Evolutionary conservation across 306 rosid species (phyloP).

Genomic region (Luffa acutangula): DNA sequence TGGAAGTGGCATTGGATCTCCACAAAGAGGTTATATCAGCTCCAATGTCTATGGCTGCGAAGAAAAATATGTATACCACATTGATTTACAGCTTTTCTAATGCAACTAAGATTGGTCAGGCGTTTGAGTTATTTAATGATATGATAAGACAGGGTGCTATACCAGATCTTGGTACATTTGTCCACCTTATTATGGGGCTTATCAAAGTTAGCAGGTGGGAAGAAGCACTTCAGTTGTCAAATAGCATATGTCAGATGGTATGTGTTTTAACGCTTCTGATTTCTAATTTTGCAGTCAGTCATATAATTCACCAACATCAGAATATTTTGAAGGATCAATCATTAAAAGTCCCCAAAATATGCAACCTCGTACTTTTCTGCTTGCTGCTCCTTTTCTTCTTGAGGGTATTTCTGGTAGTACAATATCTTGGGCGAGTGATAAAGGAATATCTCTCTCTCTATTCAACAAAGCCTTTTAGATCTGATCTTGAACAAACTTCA

Average conservation of each 20-base stretch:
- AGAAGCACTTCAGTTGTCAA: constrained; percentile 63
- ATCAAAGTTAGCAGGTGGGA: constrained; percentile 50
- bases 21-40: constrained; percentile 66
- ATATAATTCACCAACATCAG: neutral
- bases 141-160: constrained; percentile 46
- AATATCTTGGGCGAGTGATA: neutral
- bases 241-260: constrained; percentile 78
- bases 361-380: neutral
- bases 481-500: neutral
- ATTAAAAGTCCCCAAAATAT: neutral
- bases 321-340: neutral
- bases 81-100: constrained; percentile 55
- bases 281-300: neutral
- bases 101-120: constrained; percentile 53
- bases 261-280: constrained; percentile 24
- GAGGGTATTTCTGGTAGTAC: neutral
- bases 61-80: constrained; percentile 40
- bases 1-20: constrained; percentile 52
- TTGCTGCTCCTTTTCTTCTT: neutral
- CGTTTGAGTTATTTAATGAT: constrained; percentile 48
- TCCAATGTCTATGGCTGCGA: constrained; percentile 25
- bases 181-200: constrained; percentile 67
- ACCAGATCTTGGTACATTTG: constrained; percentile 59
- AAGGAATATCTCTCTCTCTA: neutral
- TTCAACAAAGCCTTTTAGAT: neutral